Evolutionary conservation across 2,329 filamentous ascomycete species (phyloP), one percentile per base, ranked within the genome.

Genomic region (Claviceps paspali): DNA sequence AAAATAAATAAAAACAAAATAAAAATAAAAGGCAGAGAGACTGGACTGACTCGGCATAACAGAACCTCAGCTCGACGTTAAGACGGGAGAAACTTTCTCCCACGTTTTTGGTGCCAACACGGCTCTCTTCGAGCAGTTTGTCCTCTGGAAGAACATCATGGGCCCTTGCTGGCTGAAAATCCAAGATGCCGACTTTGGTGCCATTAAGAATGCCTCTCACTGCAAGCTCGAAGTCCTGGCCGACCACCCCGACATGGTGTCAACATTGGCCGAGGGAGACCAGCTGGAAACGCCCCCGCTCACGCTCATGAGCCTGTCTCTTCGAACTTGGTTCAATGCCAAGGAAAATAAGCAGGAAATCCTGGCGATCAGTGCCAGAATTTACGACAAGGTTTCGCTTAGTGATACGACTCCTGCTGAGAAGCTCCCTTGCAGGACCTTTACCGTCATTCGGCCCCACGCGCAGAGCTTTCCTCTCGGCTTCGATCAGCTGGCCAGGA

Each of bases 91-190:
- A 55, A 96, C 91, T 0, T 98, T 88, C 53, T 95, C 88, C 2
- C 83, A 84, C 46, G 79, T 94, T 18, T 98, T 98, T 48, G 91
- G 92, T 21, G 81, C 82, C 39, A 94, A 91, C 56, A 98, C 91
- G 0, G 77, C 84, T 1, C 68, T 98, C 0, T 98, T 98, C 49
- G 91, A 98, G 59, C 91, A 98, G 49, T 98, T 98, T 53, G 91
- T 98, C 15, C 69, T 98, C 5, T 95, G 87, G 82, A 96, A 95
- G 63, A 93, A 94, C 53, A 83, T 98, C 49, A 98, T 95, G 88
- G 91, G 91, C 2, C 91, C 91, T 22, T 96, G 91, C 56, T 98
- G 91, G 91, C 71, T 98, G 32, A 87, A 80, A 53, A 91, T 98
- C 38, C 73, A 86, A 46, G 79, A 82, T 46, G 82, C 82, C 22